Base-by-base conservation (phyloP, 768 basidiomycete genomes). In the Boletellus ananiceps region DNA sequence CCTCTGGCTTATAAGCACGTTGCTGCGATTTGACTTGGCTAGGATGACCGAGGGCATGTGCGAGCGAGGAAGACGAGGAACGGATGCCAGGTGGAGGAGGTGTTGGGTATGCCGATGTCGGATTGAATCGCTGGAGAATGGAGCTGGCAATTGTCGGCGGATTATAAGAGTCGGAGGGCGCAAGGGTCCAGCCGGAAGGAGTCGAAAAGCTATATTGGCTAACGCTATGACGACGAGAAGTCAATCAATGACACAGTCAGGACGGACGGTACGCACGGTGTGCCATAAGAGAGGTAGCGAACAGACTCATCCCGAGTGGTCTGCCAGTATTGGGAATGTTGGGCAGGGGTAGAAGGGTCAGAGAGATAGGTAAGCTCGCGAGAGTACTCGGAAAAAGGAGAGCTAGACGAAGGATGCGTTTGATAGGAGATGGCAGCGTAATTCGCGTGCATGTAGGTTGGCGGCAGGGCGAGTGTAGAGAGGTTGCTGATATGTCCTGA, bases 51-150 rank as follows among this genome's bases (percentile, higher is more conserved):
- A 91, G 76, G 3, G 88, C 88, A 63, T 75, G 75, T 5, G 88
- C 87, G 48, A 88, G 78, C 12, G 88, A 89, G 14, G 87, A 89
- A 1, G 86, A 85, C 1, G 77, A 79, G n/a, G 75, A 71, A 33
- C 71, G 77, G 35, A 86, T 80, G 12, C 76, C 76, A 1, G 84
- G 83, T 15, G 75, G 74, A 1, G 86, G 83, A 19, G 83, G 84
- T 2, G 86, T 86, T 2, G 86, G 86, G 67, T 89, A 89, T 2
- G 80, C 75, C 4, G 75, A 71, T 15, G 74, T 74, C n/a, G 86
- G 82, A 4, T 74, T 66, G 29, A 79, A 76, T 13, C 79, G 78
- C 49, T 84, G 84, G 46, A 88, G 75, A 19, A 90, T 58, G 3
- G 84, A 79, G 49, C 81, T 81, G 0, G 86, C 79, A 58, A 88